Evolutionary conservation across 1,284 basidiomycete genomes (phyloP).

Genomic region (Cutaneotrichosporon sp.): DNA sequence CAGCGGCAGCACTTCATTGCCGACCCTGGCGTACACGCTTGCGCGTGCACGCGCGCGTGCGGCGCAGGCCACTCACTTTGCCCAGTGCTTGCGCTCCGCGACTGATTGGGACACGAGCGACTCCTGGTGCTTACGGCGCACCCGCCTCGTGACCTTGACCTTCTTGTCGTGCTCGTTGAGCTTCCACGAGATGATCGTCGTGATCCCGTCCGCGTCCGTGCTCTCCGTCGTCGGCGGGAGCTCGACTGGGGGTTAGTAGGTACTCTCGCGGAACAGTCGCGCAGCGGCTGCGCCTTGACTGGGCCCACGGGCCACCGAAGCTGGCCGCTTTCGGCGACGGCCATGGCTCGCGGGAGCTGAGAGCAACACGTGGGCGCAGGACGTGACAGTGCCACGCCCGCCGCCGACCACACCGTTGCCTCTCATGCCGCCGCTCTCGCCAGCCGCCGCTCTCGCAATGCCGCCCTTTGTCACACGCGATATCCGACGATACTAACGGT

Average conservation of each 20-base stretch:
- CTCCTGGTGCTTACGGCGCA: slow-evolving; percentile 81
- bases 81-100: slow-evolving; percentile 87
- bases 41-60: background rate
- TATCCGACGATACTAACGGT: slow-evolving; percentile 14
- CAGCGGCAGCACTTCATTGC: too few species aligned
- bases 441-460: too few species aligned
- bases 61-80: slow-evolving; percentile 54
- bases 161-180: slow-evolving; percentile 90
- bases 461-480: too few species aligned
- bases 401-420: too few species aligned
- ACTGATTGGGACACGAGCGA: slow-evolving; percentile 89
- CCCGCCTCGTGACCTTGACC: slow-evolving; percentile 82
- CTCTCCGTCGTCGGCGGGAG: slow-evolving; percentile 54
- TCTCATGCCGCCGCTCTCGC: too few species aligned
- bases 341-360: too few species aligned
- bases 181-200: slow-evolving; percentile 75
- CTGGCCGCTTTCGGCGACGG: too few species aligned
- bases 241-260: slow-evolving; percentile 19
- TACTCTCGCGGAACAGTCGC: slow-evolving; percentile 1
- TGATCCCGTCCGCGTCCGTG: slow-evolving; percentile 81
- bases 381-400: too few species aligned
- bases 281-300: too few species aligned
- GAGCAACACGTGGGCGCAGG: too few species aligned
- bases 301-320: too few species aligned
- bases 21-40: too few species aligned